These are phyloP conservation scores for Parietichytrium sp. DNA, from an alignment of 108 stramenopile genomes.

Conservation along the genomic window DNA sequence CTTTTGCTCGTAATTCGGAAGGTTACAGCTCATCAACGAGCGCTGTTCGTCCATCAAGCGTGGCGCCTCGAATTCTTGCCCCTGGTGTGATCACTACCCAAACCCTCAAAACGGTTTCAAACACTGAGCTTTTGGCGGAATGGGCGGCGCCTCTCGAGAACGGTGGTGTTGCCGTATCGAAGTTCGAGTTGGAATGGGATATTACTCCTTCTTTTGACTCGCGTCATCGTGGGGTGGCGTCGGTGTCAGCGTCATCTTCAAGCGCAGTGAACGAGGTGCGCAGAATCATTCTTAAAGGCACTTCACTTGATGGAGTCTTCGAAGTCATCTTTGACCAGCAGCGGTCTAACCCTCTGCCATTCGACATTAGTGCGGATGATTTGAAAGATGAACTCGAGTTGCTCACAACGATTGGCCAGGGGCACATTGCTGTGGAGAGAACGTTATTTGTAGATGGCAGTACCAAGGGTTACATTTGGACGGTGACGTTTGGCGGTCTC, in stretches of 20 bases:
- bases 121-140: conserved; percentile 8
- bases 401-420: conserved; percentile 61
- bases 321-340: conserved; percentile 17
- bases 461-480: conserved; percentile 68
- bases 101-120: not conserved
- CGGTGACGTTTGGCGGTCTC: conserved; percentile 64
- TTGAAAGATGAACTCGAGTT: conserved; percentile 63
- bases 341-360: conserved; percentile 43
- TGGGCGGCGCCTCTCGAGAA: conserved; percentile 64
- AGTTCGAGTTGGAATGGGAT: conserved; percentile 75
- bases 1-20: not conserved
- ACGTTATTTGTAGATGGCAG: conserved; percentile 58
- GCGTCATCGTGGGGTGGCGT: not conserved
- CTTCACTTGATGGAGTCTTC: not conserved
- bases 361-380: conserved; percentile 64
- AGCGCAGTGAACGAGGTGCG: not conserved
- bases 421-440: too few species aligned
- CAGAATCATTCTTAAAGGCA: not conserved
- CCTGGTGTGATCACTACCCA: not conserved
- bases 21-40: not conserved
- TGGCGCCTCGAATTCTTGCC: not conserved
- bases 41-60: not conserved
- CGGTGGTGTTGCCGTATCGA: conserved; percentile 69
- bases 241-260: not conserved
- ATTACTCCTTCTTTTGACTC: conserved; percentile 57